A percentile compares a stretch with the other conserved stretches of the same genome.
Conservation (phyloP, 495 filamentous ascomycete species). For the Penicillium robsamsonii region DNA sequence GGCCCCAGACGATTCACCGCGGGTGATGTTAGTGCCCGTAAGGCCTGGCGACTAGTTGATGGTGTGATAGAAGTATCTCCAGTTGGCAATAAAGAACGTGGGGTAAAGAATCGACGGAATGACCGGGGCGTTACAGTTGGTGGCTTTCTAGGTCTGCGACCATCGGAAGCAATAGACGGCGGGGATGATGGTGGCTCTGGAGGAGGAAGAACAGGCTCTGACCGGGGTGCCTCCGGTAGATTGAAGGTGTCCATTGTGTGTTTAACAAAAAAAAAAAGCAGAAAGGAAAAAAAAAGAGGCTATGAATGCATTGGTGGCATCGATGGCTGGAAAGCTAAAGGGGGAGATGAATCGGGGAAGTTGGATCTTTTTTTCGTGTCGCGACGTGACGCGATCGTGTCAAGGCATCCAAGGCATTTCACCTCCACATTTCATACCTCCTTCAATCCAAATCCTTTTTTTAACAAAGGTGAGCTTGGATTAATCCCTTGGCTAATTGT, state of each 20-base stretch:
- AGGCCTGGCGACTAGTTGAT: slow-evolving; percentile 58
- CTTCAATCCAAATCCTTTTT: background rate
- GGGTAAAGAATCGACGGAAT: slow-evolving; percentile 83
- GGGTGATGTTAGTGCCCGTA: slow-evolving; percentile 67
- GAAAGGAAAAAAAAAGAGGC: slow-evolving; percentile 5
- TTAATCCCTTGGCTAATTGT: background rate
- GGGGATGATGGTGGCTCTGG: slow-evolving; percentile 47
- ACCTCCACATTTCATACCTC: background rate
- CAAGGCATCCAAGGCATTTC: slow-evolving; percentile 1
- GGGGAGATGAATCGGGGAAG: slow-evolving; percentile 15
- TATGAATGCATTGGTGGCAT: slow-evolving; percentile 13
- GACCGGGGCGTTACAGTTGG: slow-evolving; percentile 68
- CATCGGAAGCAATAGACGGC: slow-evolving; percentile 47
- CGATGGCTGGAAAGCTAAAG: slow-evolving; percentile 25
- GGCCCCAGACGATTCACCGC: slow-evolving; percentile 57
- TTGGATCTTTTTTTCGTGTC: slow-evolving; percentile 12
- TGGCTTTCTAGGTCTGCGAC: slow-evolving; percentile 45
- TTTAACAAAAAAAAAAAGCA: slow-evolving; percentile 18
- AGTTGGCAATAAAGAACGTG: slow-evolving; percentile 49
- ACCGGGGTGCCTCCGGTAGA: slow-evolving; percentile 41
- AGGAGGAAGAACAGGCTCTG: slow-evolving; percentile 41
- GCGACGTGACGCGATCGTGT: slow-evolving; percentile 14
- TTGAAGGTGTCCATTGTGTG: slow-evolving; percentile 40
- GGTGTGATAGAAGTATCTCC: slow-evolving; percentile 42
- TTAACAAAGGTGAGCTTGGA: background rate